These are phyloP conservation scores for Suillus ampliporus DNA, from an alignment of 768 basidiomycete species.

Conservation along the genomic window DNA sequence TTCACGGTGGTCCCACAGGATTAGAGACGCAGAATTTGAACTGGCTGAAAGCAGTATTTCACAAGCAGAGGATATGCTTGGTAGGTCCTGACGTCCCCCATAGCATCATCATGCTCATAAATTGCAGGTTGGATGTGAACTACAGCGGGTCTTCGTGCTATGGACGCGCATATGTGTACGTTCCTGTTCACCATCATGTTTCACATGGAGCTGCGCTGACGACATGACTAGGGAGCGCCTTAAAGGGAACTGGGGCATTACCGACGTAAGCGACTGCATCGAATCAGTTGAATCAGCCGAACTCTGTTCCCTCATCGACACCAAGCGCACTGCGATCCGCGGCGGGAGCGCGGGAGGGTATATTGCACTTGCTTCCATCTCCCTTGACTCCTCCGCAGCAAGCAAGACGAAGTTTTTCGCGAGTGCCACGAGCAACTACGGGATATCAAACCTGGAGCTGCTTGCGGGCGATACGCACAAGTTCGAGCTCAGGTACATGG, in stretches of 20 bases:
- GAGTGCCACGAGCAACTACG: slow-evolving; percentile 70
- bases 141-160: slow-evolving; percentile 78
- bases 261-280: slow-evolving; percentile 68
- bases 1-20: slow-evolving; percentile 76
- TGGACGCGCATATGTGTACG: slow-evolving; percentile 65
- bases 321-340: slow-evolving; percentile 66
- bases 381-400: slow-evolving; percentile 56
- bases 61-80: slow-evolving; percentile 74
- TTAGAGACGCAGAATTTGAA: slow-evolving; percentile 50
- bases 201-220: background rate
- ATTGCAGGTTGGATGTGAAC: slow-evolving; percentile 74
- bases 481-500: slow-evolving; percentile 64
- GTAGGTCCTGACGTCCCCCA: slow-evolving; percentile 38
- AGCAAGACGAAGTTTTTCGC: slow-evolving; percentile 62
- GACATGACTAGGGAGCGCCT: slow-evolving; percentile 51
- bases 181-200: background rate
- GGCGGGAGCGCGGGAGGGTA: slow-evolving; percentile 80
- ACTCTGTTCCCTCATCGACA: slow-evolving; percentile 60
- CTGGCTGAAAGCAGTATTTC: slow-evolving; percentile 64
- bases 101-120: background rate
- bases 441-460: slow-evolving; percentile 64
- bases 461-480: slow-evolving; percentile 75
- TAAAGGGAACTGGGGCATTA: slow-evolving; percentile 68
- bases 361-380: slow-evolving; percentile 58
- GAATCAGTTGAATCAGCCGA: slow-evolving; percentile 51